Percentiles rank a stretch among this genome's conserved stretches.
phyloP scores from a whole-genome alignment of 768 basidiomycete species.

The Russula sp. region DNA sequence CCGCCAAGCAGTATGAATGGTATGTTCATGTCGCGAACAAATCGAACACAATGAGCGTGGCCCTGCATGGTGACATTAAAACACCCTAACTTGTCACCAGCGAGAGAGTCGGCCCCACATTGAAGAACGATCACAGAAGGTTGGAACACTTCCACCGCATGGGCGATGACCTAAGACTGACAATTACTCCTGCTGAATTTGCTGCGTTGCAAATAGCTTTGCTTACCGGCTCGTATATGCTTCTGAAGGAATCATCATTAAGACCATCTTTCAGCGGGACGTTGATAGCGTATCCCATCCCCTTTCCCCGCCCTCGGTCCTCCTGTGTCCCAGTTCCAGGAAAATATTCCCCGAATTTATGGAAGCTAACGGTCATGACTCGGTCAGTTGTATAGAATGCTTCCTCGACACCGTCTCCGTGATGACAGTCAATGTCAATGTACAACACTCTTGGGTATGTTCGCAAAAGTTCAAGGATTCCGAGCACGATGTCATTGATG shows the following conservation, averaged over 20 bases:
- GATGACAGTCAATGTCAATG: constrained; percentile 97
- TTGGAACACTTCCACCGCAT: constrained; percentile 81
- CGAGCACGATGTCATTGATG: constrained; percentile 96
- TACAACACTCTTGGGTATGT: constrained; percentile 86
- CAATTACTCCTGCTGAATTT: neutral
- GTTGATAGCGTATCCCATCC: constrained; percentile 88
- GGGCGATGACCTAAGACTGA: constrained; percentile 63
- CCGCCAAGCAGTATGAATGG: constrained; percentile 92
- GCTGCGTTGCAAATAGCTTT: neutral
- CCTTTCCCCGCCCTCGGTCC: constrained; percentile 78
- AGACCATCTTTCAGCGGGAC: constrained; percentile 94
- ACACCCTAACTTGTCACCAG: constrained; percentile 93
- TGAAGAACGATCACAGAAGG: constrained; percentile 89
- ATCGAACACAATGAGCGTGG: constrained; percentile 88
- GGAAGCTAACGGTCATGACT: constrained; percentile 96
- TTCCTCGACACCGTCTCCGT: constrained; percentile 98
- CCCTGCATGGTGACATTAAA: constrained; percentile 97
- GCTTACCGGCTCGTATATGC: constrained; percentile 89
- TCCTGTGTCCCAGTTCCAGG: constrained; percentile 86
- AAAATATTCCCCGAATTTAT: constrained; percentile 96
- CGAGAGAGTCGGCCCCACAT: constrained; percentile 93
- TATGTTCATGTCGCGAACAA: constrained; percentile 74
- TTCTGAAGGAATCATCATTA: constrained; percentile 81
- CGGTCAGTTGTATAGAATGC: constrained; percentile 97
- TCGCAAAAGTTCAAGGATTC: constrained; percentile 89